A percentile compares a stretch with the other conserved stretches of the same genome.
phyloP scores from a whole-genome alignment of 805 yeast species.

The Saturnispora zaruensis region DNA sequence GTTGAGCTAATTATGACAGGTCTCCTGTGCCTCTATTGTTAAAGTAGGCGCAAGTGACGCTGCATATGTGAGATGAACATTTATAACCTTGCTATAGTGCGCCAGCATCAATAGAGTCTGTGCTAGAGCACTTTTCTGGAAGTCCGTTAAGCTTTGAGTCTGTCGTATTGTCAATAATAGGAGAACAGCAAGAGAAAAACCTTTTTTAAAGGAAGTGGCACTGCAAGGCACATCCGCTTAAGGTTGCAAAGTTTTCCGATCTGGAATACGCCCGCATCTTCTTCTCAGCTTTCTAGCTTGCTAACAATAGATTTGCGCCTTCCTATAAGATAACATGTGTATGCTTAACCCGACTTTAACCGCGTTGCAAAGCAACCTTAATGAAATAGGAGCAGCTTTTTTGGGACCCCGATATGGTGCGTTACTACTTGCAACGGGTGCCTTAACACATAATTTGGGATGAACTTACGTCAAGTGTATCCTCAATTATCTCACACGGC shows the following conservation, averaged over 20 bases:
- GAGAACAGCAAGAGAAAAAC: background rate
- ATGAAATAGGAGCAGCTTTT: background rate
- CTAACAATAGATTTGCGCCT: background rate
- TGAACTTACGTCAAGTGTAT: no score
- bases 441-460: no score
- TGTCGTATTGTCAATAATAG: background rate
- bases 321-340: background rate
- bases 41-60: background rate
- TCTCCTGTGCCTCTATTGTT: background rate
- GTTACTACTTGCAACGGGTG: no score
- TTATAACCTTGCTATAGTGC: background rate
- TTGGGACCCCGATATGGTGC: background rate
- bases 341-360: background rate
- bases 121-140: background rate
- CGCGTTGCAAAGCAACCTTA: background rate
- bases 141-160: background rate
- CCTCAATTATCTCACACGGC: no score
- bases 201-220: background rate
- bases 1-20: no score
- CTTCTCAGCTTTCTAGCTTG: no score
- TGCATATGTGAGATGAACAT: background rate
- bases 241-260: background rate
- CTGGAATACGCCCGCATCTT: background rate
- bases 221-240: background rate
- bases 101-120: background rate